Base-by-base conservation (phyloP, 257 asterid genomes). In the Schizonepeta tenuifolia region DNA sequence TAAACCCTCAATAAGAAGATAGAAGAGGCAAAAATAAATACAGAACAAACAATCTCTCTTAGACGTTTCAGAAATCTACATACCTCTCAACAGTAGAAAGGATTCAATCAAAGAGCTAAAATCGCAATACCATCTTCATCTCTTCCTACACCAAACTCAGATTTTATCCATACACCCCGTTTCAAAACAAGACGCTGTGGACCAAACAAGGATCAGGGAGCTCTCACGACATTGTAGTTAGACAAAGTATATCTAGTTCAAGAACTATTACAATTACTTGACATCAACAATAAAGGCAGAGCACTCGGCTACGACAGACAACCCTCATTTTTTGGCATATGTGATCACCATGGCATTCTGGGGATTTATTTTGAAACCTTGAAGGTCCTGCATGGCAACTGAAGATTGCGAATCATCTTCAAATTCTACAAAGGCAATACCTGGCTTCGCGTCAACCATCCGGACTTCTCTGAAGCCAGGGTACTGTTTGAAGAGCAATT, bases 391-490 rank as follows among this genome's bases (percentile, higher is more conserved):
- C 99, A 94, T 91, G 77, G 99, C 99, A 40, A 90, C 87, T 9
- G 98, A 88, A 14, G 99, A 90, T 81, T 86, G 93, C 2, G 82
- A 61, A 71, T 92, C 99, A 4, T 95, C 96, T 13, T 90, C 98
- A 66, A 81, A 95, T 87, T 95, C 99, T 6, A 95, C 97, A 38
- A 95, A 95, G 9, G 99, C 97, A 17, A 95, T 95, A 57, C 99
- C 99, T 4, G 99, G 99, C 67, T 94, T 94, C 12, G 99, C 96
- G 24, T 87, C 98, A 9, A 88, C 89, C 97, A 92, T 92, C 68
- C 99, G 84, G 74, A 95, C 99, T 88, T 95, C 99, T 72, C 87
- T 88, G 61, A 90, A 95, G 12, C 99, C 99, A 33, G 93, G 96
- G 80, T 88, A 95, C 72, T 95, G 97, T 58, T 92, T 92, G 90